Base-by-base conservation (phyloP, 495 filamentous ascomycete genomes). In the Poronia punctata region DNA sequence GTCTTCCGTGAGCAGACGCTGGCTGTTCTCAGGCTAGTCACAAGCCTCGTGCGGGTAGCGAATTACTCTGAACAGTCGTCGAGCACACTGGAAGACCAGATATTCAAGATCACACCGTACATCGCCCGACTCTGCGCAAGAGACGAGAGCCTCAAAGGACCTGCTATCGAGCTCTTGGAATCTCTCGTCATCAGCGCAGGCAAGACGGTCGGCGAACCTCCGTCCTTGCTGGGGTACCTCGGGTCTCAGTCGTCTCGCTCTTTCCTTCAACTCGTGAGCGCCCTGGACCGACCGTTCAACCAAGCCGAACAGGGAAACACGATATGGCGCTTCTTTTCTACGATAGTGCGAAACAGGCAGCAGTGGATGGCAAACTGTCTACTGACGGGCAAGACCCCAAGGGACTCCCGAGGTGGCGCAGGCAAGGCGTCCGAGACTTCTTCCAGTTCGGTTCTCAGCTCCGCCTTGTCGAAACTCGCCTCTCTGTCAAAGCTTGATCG, bases 281-380 rank as follows among this genome's bases (percentile, higher is more conserved):
- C 79, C 39, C 67, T 96, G n/a, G 85, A 89, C 48, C 79, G 76
- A 50, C 88, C 88, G 8, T 66, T 90, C 21, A 63, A 71, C 35
- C 71, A 85, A 48, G 59, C 67, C 3, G 52, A 64, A 5, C 66
- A 88, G 27, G 72, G 81, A 16, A 70, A 76, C 34, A 66, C 70
- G 16, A 82, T 88, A 35, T 97, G 92, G 92, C 76, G 72, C 36
- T 77, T 99, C 40, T 78, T 96, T 22, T 83, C 90, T 19, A 80
- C 79, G n/a, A 78, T 95, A 32, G 75, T 97, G 32, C 84, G 86
- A 52, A 88, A 85, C 53, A 81, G 86, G 38, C 92, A 99, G 48
- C 88, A 94, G 54, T 97, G 93, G 82, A 82, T 99, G 66, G 80
- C 90, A 0, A 86, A 94, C 30, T 90, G 87, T 54, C 73, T 97